Conservation (phyloP, 805 yeast species). For the Sungouiozyma intestinalis region DNA sequence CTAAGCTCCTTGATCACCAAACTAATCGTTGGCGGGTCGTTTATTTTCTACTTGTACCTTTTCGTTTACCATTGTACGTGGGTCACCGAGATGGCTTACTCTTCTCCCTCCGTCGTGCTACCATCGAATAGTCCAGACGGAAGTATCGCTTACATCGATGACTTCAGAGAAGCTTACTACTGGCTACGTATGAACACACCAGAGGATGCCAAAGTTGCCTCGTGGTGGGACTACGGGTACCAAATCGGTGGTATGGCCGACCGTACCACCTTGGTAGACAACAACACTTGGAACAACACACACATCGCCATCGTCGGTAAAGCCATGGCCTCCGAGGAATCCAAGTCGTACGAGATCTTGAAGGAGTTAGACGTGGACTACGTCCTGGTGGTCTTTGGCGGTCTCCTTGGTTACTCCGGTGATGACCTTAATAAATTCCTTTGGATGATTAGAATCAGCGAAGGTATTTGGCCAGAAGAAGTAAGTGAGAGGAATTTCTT, state of each 20-base stretch:
- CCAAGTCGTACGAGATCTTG: conserved; percentile 77
- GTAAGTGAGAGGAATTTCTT: conserved; percentile 76
- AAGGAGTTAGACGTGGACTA: conserved; percentile 91
- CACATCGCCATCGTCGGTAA: conserved; percentile 99
- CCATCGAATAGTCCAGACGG: conserved; percentile 80
- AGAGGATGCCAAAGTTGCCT: conserved; percentile 91
- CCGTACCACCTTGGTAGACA: conserved; percentile 94
- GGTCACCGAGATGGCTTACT: conserved; percentile 93
- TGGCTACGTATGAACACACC: conserved; percentile 98
- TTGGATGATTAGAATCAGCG: conserved; percentile 99
- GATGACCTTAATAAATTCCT: conserved; percentile 93
- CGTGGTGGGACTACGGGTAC: conserved; percentile 99
- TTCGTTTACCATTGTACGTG: conserved; percentile 94
- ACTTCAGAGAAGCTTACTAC: conserved; percentile 96
- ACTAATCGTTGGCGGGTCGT: conserved; percentile 51
- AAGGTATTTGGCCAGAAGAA: conserved; percentile 99
- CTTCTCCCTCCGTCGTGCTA: conserved; percentile 94
- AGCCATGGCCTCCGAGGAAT: conserved; percentile 89
- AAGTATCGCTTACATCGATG: conserved; percentile 75
- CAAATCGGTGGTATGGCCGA: conserved; percentile 99
- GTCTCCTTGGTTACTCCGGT: conserved; percentile 85
- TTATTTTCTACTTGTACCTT: conserved; percentile 60
- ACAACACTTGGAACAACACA: conserved; percentile 98
- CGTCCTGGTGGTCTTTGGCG: conserved; percentile 88
- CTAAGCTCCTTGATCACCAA: conserved; percentile 41